Evolutionary conservation across 1,284 basidiomycete species (phyloP).

Genomic region (Peniophora sp.): DNA sequence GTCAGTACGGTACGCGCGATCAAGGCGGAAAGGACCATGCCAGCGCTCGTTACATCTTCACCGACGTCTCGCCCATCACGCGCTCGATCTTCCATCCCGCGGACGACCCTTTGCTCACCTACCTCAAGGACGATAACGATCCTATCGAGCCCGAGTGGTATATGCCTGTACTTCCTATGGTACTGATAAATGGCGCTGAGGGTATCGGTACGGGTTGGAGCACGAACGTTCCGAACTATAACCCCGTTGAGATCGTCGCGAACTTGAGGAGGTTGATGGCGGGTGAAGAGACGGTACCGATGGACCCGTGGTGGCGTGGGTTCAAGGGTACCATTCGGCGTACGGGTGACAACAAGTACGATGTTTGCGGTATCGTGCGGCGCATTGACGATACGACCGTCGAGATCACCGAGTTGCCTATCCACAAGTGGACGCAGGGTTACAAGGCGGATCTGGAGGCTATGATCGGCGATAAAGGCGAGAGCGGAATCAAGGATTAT

Average conservation of each 20-base stretch:
- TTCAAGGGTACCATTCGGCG: conserved; percentile 87
- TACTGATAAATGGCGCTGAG: conserved; percentile 92
- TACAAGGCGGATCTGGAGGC: conserved; percentile 90
- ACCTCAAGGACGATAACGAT: conserved; percentile 84
- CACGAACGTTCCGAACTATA: conserved; percentile 89
- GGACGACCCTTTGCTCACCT: conserved; percentile 83
- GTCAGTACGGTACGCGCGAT: conserved; percentile 94
- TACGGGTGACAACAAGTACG: conserved; percentile 81
- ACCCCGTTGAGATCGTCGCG: conserved; percentile 84
- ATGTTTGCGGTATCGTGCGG: conserved; percentile 67
- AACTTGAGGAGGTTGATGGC: conserved; percentile 87
- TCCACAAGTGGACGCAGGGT: conserved; percentile 90
- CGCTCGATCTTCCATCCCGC: conserved; percentile 75
- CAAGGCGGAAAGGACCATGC: conserved; percentile 94
- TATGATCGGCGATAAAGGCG: conserved; percentile 70
- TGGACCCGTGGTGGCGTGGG: conserved; percentile 97
- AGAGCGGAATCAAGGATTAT: conserved; percentile 71
- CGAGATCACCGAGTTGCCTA: conserved; percentile 93
- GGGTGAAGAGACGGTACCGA: conserved; percentile 76
- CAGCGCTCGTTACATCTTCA: conserved; percentile 96
- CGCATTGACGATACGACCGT: conserved; percentile 86
- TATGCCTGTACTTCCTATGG: conserved; percentile 83
- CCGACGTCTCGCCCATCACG: conserved; percentile 73
- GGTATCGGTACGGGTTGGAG: conserved; percentile 99
- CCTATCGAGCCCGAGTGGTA: conserved; percentile 95